Conservation (phyloP, 2,329 filamentous ascomycete genomes). For the Epichloe sp. region DNA sequence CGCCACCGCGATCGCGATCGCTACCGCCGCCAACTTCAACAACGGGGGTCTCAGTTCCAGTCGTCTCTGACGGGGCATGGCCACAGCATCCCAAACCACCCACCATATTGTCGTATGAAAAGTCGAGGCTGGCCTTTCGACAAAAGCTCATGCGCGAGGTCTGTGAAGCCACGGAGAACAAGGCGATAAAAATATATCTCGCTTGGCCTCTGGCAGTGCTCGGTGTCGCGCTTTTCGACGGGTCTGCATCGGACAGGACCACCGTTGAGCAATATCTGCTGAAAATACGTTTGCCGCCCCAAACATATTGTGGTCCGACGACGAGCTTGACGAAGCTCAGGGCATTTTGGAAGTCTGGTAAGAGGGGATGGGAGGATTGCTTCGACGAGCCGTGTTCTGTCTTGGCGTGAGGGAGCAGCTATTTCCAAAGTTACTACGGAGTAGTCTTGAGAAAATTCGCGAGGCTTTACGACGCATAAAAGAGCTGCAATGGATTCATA, state of each 20-base stretch:
- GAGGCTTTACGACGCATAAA: too few species aligned
- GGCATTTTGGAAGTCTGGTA: constrained; percentile 3
- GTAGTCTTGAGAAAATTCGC: too few species aligned
- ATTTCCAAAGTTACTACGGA: too few species aligned
- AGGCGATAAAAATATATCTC: neutral
- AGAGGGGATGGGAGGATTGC: constrained; percentile 3
- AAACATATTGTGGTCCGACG: constrained; percentile 1
- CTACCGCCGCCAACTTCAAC: neutral
- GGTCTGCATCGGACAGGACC: neutral
- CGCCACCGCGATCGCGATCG: neutral
- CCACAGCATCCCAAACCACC: neutral
- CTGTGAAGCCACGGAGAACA: neutral
- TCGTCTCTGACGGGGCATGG: neutral
- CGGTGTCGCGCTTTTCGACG: constrained; percentile 1
- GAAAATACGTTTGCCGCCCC: neutral
- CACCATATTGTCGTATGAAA: neutral
- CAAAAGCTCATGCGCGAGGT: neutral
- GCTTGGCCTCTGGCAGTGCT: constrained; percentile 4
- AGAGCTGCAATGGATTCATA: too few species aligned
- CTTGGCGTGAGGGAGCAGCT: neutral
- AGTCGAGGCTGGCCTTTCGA: neutral
- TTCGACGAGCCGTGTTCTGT: constrained; percentile 2
- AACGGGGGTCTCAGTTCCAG: neutral
- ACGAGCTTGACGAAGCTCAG: neutral
- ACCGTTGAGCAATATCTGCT: neutral